phyloP scores from a whole-genome alignment of 2,329 filamentous ascomycete species.

The Monilinia aucupariae region DNA sequence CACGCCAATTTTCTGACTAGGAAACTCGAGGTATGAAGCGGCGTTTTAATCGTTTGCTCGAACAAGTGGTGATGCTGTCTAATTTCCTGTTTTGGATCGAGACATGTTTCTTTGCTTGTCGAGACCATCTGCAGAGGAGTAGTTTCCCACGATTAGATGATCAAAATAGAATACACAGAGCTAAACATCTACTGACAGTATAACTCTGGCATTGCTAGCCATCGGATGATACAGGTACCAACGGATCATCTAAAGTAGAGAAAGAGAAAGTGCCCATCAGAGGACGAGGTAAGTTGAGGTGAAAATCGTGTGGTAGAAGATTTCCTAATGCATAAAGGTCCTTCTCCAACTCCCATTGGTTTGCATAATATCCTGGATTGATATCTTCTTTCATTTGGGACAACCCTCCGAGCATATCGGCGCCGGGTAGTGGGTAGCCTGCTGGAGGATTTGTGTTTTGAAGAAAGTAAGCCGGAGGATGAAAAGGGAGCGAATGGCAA shows the following conservation, averaged over 20 bases:
- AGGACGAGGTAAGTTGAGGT: constrained; percentile 44
- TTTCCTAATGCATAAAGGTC: constrained; percentile 19
- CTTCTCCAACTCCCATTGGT: constrained; percentile 25
- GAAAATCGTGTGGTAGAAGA: constrained; percentile 51
- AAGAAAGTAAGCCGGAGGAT: neutral
- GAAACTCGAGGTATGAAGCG: constrained; percentile 42
- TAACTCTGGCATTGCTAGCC: constrained; percentile 48
- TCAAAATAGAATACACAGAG: too few relatives aligned
- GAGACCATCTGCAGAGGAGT: constrained; percentile 15
- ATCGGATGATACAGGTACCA: constrained; percentile 56
- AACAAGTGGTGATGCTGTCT: constrained; percentile 42
- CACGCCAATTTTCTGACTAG: constrained; percentile 35
- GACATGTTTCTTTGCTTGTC: constrained; percentile 6
- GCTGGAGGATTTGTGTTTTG: constrained; percentile 28
- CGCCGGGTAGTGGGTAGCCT: constrained; percentile 20
- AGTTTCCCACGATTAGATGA: neutral
- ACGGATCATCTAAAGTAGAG: constrained; percentile 21
- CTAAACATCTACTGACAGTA: constrained; percentile 35
- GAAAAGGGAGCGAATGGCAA: neutral
- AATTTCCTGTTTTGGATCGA: constrained; percentile 7
- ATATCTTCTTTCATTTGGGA: constrained; percentile 20
- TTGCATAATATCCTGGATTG: constrained; percentile 20
- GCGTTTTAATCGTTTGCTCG: constrained; percentile 51
- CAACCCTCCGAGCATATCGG: constrained; percentile 24
- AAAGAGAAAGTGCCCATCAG: constrained; percentile 44